These are phyloP conservation scores for Boletus rufocinnamomeus DNA, from an alignment of 768 basidiomycete genomes.

Conservation along the genomic window DNA sequence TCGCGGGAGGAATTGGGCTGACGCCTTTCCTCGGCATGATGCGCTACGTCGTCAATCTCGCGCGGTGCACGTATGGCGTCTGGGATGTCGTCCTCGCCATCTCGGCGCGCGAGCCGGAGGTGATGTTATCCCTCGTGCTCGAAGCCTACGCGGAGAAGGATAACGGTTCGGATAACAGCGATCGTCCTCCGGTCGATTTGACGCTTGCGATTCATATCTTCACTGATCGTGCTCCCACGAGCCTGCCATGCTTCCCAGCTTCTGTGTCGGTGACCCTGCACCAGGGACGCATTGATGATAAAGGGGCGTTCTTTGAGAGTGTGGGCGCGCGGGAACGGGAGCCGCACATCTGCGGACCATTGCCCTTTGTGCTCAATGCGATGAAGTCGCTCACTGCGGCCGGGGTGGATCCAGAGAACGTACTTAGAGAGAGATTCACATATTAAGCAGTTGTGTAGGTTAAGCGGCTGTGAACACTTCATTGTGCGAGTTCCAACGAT, in stretches of 20 bases:
- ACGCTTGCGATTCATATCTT: conserved; percentile 23
- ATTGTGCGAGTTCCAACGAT: not conserved
- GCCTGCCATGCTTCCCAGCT: conserved; percentile 7
- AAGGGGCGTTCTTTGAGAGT: conserved; percentile 20
- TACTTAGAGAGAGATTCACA: conserved; percentile 28
- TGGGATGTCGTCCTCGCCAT: conserved; percentile 51
- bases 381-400: conserved; percentile 26
- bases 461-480: not conserved
- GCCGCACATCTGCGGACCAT: conserved; percentile 26
- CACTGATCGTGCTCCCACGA: not conserved
- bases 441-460: conserved; percentile 16
- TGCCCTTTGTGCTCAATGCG: conserved; percentile 27
- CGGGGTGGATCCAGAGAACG: conserved; percentile 26
- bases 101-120: conserved; percentile 55
- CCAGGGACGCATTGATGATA: conserved; percentile 22
- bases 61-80: conserved; percentile 17
- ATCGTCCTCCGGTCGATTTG: conserved; percentile 9
- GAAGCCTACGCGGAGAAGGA: conserved; percentile 24
- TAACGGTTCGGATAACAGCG: not conserved
- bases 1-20: conserved; percentile 66
- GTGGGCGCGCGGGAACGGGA: conserved; percentile 21
- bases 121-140: conserved; percentile 46
- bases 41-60: conserved; percentile 17
- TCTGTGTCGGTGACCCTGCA: conserved; percentile 18
- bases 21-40: conserved; percentile 67